phyloP scores from a whole-genome alignment of 2,329 filamentous ascomycete genomes.

The Massarina eburnea region DNA sequence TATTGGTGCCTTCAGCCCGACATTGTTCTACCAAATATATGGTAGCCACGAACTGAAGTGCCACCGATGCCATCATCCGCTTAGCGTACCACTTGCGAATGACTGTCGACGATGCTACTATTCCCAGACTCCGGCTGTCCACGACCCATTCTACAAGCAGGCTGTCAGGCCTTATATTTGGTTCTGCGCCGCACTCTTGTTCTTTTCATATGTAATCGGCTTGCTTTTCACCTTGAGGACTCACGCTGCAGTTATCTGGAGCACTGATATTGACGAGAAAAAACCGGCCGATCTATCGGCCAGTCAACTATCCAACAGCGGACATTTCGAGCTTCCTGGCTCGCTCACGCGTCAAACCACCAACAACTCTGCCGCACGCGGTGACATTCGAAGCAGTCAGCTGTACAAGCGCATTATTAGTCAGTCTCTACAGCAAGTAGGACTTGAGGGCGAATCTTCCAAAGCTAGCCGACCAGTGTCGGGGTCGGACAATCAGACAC shows the following conservation, averaged over 20 bases:
- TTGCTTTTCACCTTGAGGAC: conserved; percentile 94
- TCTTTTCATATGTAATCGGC: conserved; percentile 90
- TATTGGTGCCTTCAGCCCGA: conserved; percentile 92
- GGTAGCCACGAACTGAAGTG: conserved; percentile 96
- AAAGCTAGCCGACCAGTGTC: conserved; percentile 34
- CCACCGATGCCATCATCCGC: conserved; percentile 58
- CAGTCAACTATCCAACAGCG: conserved; percentile 37
- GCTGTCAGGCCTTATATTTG: conserved; percentile 94
- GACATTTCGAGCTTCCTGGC: conserved; percentile 32
- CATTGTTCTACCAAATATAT: conserved; percentile 97
- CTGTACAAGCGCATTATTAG: conserved; percentile 92
- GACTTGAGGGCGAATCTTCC: conserved; percentile 57
- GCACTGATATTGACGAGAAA: conserved; percentile 65
- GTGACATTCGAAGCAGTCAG: conserved; percentile 80
- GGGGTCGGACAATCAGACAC: conserved; percentile 31
- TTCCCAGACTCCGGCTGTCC: conserved; percentile 78
- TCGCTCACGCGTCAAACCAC: conserved; percentile 34
- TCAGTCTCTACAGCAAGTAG: conserved; percentile 83
- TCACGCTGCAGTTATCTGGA: conserved; percentile 97
- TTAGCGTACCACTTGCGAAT: conserved; percentile 52
- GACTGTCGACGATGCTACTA: conserved; percentile 96
- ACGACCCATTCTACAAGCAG: conserved; percentile 85
- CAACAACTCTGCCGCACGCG: conserved; percentile 29
- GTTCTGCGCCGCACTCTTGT: conserved; percentile 80
- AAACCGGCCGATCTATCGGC: conserved; percentile 44